Base-by-base conservation (phyloP, 345 rosid species). In the Eucalyptus tenuipes region DNA sequence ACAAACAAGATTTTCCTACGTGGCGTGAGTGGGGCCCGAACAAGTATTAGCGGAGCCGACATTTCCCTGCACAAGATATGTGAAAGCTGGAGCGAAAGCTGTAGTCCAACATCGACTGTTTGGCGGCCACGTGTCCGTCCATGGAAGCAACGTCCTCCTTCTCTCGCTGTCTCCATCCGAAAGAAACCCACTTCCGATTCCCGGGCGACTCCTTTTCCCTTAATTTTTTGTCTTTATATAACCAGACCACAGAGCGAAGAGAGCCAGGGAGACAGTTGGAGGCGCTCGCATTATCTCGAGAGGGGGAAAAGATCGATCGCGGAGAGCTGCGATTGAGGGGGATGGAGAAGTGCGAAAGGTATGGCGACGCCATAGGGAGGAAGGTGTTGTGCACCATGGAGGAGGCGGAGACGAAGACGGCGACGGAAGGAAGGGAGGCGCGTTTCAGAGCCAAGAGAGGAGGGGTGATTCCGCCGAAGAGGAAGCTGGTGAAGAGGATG, bases 401-500 rank as follows among this genome's bases (percentile, higher is more conserved):
- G 80, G 80, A 68, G 44, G 80, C 80, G 6, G 10, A 68, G 80
- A 17, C 42, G 80, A 68, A 68, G 80, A 16, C 80, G 80, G 80
- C 42, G 24, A 40, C 25, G 80, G 80, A 17, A 68, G 44, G 13
- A 17, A 33, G 7, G 42, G 44, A 68, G 80, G 44, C 80, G 24
- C 2, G 80, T 33, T 33, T 10, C 80, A 5, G 80, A 33, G 68
- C 37, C 14, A 88, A 89, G 86, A 85, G 49, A n/a, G 81, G 86
- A 80, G 71, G 80, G 31, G 42, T 90, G 33, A 68, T 85, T 53
- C 91, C 91, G 12, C 29, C 81, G 16, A 87, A 85, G 86, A 88
- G 86, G 57, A 90, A 89, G 84, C 79, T 86, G 57, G 91, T 90
- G 14, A 88, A 90, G 55, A 88, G 29, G 33, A 90, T 88, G 81